A percentile compares a stretch with the other conserved stretches of the same genome.
Conservation (phyloP, 306 rosid genomes). For the Prunus salicina region DNA sequence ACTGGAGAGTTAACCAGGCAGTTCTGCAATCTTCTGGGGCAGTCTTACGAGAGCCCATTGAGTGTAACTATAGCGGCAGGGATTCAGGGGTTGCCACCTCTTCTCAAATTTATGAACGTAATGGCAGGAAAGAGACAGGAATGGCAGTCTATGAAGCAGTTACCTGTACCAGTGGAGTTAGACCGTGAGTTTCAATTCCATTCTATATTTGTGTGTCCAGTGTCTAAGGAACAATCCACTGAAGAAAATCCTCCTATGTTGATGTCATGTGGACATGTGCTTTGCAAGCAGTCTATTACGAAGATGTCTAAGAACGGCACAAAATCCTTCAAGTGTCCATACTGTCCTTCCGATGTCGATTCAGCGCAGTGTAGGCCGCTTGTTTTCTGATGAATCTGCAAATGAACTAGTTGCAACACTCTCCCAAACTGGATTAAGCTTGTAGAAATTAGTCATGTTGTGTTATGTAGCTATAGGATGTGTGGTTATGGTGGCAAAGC, state of each 20-base stretch:
- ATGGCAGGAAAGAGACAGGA: constrained; percentile 89
- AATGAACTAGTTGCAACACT: constrained; percentile 26
- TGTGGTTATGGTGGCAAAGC: constrained; percentile 26
- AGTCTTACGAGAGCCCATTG: constrained; percentile 79
- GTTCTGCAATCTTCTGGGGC: constrained; percentile 83
- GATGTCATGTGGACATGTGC: constrained; percentile 91
- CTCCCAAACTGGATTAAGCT: constrained; percentile 30
- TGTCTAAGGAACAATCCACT: constrained; percentile 83
- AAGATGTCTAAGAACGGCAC: constrained; percentile 91
- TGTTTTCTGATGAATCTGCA: constrained; percentile 40
- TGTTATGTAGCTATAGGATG: constrained; percentile 24
- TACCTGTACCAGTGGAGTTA: constrained; percentile 83
- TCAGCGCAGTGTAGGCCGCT: constrained; percentile 59
- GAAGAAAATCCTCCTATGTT: constrained; percentile 92
- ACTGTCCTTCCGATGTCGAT: constrained; percentile 70
- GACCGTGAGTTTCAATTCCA: constrained; percentile 81
- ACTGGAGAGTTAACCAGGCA: constrained; percentile 72
- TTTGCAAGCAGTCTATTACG: constrained; percentile 82
- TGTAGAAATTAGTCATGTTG: constrained; percentile 32
- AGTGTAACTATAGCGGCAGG: constrained; percentile 80
- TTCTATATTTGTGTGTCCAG: constrained; percentile 93
- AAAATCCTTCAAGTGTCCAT: constrained; percentile 79
- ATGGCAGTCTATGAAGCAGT: constrained; percentile 80
- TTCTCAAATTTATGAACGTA: constrained; percentile 75
- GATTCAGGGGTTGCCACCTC: constrained; percentile 66